Evolutionary conservation across 306 rosid genomes (phyloP), one percentile per base, ranked within the genome.

Genomic region (Cucumis melo): DNA sequence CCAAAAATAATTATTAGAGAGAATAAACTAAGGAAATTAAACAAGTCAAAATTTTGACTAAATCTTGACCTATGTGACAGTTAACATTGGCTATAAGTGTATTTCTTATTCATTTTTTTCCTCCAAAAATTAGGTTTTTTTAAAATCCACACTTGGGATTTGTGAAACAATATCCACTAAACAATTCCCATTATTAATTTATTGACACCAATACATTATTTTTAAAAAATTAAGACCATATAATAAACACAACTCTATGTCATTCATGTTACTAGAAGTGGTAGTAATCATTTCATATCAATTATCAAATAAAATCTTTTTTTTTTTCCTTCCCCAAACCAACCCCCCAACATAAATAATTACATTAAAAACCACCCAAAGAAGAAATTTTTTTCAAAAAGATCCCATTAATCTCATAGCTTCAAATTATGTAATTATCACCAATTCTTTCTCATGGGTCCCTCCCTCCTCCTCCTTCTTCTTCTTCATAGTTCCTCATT

Each of bases 221-320:
- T 50, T 14, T 15, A 23, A 72, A 8, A 44, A 72, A 72, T 5
- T 5, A 50, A 72, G 23, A 83, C 42, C 44, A 77, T 64, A 36
- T 66, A 32, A 34, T 54, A 39, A 21, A 27, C 70, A 59, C 44
- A 57, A 65, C 78, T 81, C 51, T 13, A 55, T 74, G 78, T 86
- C 77, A 78, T 82, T 85, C 77, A 77, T 73, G 67, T 84, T 70
- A 71, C 81, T 60, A 34, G 83, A 53, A 81, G 85, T 85, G 93
- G 79, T 66, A 79, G 88, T 84, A 87, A 89, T 89, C 84, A 87
- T 87, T 8, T 65, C 83, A 55, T 38, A 27, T 84, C 84, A 89
- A 23, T 80, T 58, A 74, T 80, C 10, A 77, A 15, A 87, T 48
- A 76, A 67, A 76, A 80, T 77, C 76, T 48, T 16, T 16, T 8